A percentile compares a stretch with the other conserved stretches of the same genome.
Evolutionary conservation across 2,329 filamentous ascomycete genomes (phyloP).

Genomic region (Geosmithia flava): DNA sequence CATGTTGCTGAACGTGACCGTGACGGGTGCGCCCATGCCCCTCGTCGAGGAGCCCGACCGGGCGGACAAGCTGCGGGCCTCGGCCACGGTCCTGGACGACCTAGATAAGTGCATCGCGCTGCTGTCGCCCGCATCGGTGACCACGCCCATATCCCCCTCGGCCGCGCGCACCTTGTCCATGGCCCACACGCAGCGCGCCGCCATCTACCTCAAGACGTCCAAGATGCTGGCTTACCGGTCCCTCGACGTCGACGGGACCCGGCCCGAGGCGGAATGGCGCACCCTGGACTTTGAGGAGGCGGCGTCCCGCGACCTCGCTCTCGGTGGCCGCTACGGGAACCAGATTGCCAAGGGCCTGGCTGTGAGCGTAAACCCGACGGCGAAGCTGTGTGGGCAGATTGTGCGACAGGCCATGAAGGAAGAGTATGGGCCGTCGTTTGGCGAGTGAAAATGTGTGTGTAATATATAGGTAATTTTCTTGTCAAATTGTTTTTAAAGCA

Average conservation of each 20-base stretch:
- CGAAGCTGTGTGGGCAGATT: slow-evolving; percentile 58
- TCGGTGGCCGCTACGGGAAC: slow-evolving; percentile 53
- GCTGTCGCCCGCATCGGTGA: slow-evolving; percentile 38
- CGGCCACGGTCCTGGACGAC: slow-evolving; percentile 33
- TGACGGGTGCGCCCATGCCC: slow-evolving; percentile 21
- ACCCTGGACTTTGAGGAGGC: slow-evolving; percentile 47
- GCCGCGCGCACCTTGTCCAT: slow-evolving; percentile 55
- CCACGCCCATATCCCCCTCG: slow-evolving; percentile 46
- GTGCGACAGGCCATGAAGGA: slow-evolving; percentile 58
- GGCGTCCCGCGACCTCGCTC: slow-evolving; percentile 49
- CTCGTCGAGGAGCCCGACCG: slow-evolving; percentile 24
- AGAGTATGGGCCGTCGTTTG: slow-evolving; percentile 45
- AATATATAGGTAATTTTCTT: slow-evolving; percentile 1
- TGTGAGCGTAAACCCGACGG: slow-evolving; percentile 54
- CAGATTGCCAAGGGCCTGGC: slow-evolving; percentile 52
- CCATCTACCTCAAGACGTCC: slow-evolving; percentile 47
- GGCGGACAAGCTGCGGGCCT: slow-evolving; percentile 24
- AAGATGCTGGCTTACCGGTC: slow-evolving; percentile 29
- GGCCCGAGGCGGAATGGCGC: slow-evolving; percentile 36
- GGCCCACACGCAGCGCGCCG: slow-evolving; percentile 60
- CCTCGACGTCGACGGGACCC: slow-evolving; percentile 22
- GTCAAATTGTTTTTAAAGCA: neutral
- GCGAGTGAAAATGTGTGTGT: slow-evolving; percentile 10
- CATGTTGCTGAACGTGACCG: slow-evolving; percentile 31
- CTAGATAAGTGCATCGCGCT: slow-evolving; percentile 46